These are phyloP conservation scores for Pyrus pyrifolia DNA, from an alignment of 306 rosid species.

Conservation along the genomic window DNA sequence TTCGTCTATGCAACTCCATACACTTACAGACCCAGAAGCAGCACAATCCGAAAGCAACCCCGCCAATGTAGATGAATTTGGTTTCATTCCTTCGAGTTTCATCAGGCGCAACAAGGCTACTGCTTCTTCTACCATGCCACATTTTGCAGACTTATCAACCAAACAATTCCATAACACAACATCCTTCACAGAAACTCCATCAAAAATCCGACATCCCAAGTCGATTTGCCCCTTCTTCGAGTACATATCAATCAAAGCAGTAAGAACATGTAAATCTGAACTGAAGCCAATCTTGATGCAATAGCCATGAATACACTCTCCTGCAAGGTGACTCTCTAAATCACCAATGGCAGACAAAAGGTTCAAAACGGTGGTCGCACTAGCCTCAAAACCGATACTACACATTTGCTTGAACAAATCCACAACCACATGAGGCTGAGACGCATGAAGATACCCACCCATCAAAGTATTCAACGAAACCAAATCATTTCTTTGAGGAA, in stretches of 20 bases:
- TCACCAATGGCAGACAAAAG: slow-evolving; percentile 53
- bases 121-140: slow-evolving; percentile 44
- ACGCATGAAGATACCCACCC: slow-evolving; percentile 50
- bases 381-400: slow-evolving; percentile 30
- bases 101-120: slow-evolving; percentile 32
- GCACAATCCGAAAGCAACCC: slow-evolving; percentile 63
- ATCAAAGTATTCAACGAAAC: slow-evolving; percentile 63
- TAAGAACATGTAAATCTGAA: slow-evolving; percentile 35
- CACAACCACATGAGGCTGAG: slow-evolving; percentile 35
- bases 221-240: slow-evolving; percentile 34
- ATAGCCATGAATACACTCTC: slow-evolving; percentile 42
- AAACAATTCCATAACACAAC: slow-evolving; percentile 70
- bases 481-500: slow-evolving; percentile 41
- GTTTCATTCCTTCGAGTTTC: slow-evolving; percentile 39
- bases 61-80: slow-evolving; percentile 52
- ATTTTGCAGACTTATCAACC: slow-evolving; percentile 45
- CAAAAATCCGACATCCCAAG: slow-evolving; percentile 29
- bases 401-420: slow-evolving; percentile 40
- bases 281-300: slow-evolving; percentile 39
- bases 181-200: slow-evolving; percentile 46
- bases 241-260: slow-evolving; percentile 55
- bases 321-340: slow-evolving; percentile 23
- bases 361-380: slow-evolving; percentile 36
- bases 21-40: slow-evolving; percentile 35
- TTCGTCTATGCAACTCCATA: slow-evolving; percentile 40